phyloP scores from a whole-genome alignment of 768 basidiomycete species.

The Macrolepiota dolichaula region DNA sequence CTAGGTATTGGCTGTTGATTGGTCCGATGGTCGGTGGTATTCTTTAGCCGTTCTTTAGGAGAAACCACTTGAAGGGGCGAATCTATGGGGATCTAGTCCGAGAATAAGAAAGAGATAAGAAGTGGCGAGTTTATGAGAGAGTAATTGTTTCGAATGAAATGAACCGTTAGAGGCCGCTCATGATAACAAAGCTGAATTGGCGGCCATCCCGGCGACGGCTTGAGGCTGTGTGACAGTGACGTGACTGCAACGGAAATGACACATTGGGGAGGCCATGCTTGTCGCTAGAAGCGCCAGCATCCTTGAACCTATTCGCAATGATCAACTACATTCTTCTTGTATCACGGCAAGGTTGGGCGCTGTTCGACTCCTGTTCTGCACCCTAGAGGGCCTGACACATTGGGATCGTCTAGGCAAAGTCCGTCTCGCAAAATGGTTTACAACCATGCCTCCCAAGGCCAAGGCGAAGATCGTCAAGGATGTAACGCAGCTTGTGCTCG shows the following conservation, averaged over 20 bases:
- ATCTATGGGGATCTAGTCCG: not conserved
- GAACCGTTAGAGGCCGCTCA: not conserved
- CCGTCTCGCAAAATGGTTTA: conserved; percentile 97
- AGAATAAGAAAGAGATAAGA: not conserved
- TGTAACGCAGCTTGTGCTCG: conserved; percentile 95
- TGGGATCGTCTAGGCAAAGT: conserved; percentile 73
- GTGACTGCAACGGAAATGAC: not conserved
- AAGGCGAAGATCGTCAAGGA: conserved; percentile 99
- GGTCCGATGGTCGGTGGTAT: too few species aligned
- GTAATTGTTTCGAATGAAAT: not conserved
- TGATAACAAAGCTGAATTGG: not conserved
- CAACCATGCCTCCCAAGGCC: conserved; percentile 84
- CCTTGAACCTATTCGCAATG: conserved; percentile 36
- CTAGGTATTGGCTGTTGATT: too few species aligned
- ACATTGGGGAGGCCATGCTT: not conserved
- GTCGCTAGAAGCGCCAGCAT: not conserved
- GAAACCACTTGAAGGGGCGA: not conserved
- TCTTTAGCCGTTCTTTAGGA: not conserved
- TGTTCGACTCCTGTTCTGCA: conserved; percentile 1
- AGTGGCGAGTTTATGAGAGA: not conserved
- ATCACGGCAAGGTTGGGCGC: conserved; percentile 81
- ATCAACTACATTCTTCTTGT: conserved; percentile 98
- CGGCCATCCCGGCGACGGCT: not conserved
- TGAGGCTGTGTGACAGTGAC: not conserved
- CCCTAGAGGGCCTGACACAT: not conserved